These are phyloP conservation scores for Lecanicillium sp. DNA, from an alignment of 2,329 filamentous ascomycete genomes.

Conservation along the genomic window DNA sequence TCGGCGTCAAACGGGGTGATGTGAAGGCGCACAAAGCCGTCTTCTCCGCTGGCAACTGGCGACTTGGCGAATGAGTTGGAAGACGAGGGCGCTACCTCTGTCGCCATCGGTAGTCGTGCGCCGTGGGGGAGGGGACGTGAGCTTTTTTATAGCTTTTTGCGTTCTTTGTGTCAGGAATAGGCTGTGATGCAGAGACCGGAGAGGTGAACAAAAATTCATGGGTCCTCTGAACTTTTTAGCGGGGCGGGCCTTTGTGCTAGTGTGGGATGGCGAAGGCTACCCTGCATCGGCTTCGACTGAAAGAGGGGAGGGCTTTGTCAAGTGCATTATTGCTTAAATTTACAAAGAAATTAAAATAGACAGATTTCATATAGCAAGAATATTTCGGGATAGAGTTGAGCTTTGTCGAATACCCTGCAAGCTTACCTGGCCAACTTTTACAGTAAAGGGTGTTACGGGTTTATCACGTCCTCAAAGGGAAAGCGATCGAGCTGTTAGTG, in stretches of 20 bases:
- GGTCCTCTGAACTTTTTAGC: slow-evolving; percentile 9
- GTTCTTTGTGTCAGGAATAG: neutral
- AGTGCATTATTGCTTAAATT: too few relatives aligned
- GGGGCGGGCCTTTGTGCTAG: neutral
- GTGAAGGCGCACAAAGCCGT: slow-evolving; percentile 50
- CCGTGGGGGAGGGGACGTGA: neutral
- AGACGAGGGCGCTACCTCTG: neutral
- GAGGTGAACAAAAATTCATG: slow-evolving; percentile 4
- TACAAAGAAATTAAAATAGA: too few relatives aligned
- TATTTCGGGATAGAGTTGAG: too few relatives aligned
- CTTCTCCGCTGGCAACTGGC: slow-evolving; percentile 10
- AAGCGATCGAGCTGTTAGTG: too few relatives aligned
- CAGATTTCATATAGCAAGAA: too few relatives aligned
- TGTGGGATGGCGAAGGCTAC: neutral
- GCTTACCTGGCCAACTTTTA: too few relatives aligned
- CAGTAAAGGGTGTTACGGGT: too few relatives aligned
- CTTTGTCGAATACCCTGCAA: too few relatives aligned
- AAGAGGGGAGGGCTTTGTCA: too few relatives aligned
- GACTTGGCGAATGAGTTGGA: slow-evolving; percentile 2
- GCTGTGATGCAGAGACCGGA: neutral
- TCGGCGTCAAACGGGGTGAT: slow-evolving; percentile 77
- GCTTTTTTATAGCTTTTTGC: neutral
- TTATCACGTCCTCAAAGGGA: too few relatives aligned
- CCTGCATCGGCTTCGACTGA: neutral
- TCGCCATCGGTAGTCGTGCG: slow-evolving; percentile 6